phyloP scores from a whole-genome alignment of 257 asterid genomes.

The Galeopsis tetrahit region DNA sequence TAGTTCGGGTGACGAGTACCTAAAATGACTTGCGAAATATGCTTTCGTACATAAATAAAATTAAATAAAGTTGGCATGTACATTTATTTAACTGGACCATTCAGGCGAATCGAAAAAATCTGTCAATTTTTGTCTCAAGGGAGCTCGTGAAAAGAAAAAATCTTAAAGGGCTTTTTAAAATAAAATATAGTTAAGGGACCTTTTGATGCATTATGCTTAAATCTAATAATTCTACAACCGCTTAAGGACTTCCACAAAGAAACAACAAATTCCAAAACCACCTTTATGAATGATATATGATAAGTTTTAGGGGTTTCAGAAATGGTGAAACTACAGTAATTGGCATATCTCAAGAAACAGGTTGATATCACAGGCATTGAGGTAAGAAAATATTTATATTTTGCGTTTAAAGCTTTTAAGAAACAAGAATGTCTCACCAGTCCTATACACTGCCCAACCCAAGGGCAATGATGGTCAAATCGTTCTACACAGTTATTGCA shows the following conservation, averaged over 20 bases:
- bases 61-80: too few relatives aligned
- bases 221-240: not conserved
- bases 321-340: slow-evolving; percentile 4
- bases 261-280: slow-evolving; percentile 1
- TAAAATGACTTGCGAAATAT: too few relatives aligned
- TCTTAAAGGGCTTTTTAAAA: too few relatives aligned
- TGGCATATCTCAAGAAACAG: not conserved
- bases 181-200: too few relatives aligned
- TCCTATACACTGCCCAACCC: slow-evolving; percentile 99
- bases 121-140: too few relatives aligned
- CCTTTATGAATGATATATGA: not conserved
- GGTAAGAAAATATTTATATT: not conserved
- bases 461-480: slow-evolving; percentile 98
- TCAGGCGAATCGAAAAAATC: too few relatives aligned
- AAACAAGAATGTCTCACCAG: slow-evolving; percentile 56
- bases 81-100: too few relatives aligned
- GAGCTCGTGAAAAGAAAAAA: too few relatives aligned
- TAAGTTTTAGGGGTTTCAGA: not conserved
- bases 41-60: too few relatives aligned
- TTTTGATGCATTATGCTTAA: not conserved
- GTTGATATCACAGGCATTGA: not conserved
- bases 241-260: not conserved
- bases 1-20: too few relatives aligned
- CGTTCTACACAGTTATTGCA: slow-evolving; percentile 97
- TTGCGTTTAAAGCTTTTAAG: not conserved